A percentile compares a stretch with the other conserved stretches of the same genome.
Evolutionary conservation across 495 filamentous ascomycete species (phyloP).

Genomic region (Annulohypoxylon stygium): DNA sequence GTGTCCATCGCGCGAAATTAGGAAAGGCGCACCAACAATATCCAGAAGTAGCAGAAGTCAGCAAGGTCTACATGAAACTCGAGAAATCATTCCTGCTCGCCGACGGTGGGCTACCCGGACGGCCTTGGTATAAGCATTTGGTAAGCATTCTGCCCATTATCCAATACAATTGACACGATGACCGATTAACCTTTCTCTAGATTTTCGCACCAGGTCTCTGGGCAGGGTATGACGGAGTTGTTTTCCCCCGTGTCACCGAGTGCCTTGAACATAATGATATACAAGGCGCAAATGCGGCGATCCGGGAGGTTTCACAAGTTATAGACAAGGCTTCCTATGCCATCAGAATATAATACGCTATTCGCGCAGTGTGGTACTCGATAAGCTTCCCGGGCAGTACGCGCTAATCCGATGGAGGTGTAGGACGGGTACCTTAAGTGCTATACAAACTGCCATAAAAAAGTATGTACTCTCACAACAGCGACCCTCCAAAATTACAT

Average conservation of each 20-base stretch:
- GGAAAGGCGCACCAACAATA: neutral
- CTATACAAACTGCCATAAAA: too few relatives aligned
- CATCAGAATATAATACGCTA: neutral
- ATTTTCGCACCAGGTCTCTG: constrained; percentile 28
- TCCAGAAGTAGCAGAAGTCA: constrained; percentile 2
- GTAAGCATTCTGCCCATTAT: neutral
- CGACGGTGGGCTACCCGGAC: constrained; percentile 15
- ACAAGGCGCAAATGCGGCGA: constrained; percentile 5
- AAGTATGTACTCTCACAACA: too few relatives aligned
- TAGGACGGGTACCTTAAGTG: too few relatives aligned
- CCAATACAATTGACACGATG: neutral
- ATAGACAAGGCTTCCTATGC: constrained; percentile 13
- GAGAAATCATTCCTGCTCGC: constrained; percentile 15
- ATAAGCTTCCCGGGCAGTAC: too few relatives aligned
- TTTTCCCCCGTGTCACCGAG: constrained; percentile 13
- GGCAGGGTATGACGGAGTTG: constrained; percentile 28
- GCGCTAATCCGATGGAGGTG: too few relatives aligned
- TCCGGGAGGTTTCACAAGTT: constrained; percentile 14
- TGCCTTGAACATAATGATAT: constrained; percentile 17
- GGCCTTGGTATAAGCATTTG: constrained; percentile 32
- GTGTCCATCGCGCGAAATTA: constrained; percentile 17
- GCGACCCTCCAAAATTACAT: too few relatives aligned
- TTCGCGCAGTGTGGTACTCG: too few relatives aligned
- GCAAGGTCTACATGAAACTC: constrained; percentile 18
- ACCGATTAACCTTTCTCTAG: neutral